These are phyloP conservation scores for Digitaria exilis DNA, from an alignment of 202 grass and related monocot genomes.

Conservation along the genomic window DNA sequence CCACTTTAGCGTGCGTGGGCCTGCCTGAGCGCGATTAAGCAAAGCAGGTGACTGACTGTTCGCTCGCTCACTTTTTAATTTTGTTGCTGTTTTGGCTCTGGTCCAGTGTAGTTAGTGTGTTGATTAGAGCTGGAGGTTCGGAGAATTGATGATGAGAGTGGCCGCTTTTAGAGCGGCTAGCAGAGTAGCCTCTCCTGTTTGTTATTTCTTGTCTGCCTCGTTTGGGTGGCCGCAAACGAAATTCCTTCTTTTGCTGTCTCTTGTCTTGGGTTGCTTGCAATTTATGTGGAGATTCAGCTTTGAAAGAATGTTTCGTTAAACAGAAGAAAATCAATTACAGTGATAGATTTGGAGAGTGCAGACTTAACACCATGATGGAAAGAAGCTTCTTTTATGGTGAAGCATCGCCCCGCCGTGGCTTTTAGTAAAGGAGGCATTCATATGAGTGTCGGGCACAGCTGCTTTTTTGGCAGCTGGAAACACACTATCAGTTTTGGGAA, in stretches of 20 bases:
- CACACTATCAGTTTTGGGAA: slow-evolving; percentile 1
- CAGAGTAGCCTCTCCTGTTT: background rate
- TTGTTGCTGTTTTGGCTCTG: background rate
- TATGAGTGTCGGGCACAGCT: slow-evolving; percentile 23
- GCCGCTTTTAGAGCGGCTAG: background rate
- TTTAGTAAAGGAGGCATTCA: slow-evolving; percentile 18
- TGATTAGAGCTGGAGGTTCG: background rate
- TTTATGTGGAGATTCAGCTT: background rate
- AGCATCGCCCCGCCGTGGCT: background rate
- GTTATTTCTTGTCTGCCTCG: background rate
- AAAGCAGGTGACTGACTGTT: slow-evolving; percentile 9
- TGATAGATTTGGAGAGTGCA: slow-evolving; percentile 1
- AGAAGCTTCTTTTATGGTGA: slow-evolving; percentile 23
- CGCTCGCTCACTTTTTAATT: background rate
- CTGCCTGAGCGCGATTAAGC: slow-evolving; percentile 18
- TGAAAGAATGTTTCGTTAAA: background rate
- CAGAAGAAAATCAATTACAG: background rate
- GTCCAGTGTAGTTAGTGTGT: background rate
- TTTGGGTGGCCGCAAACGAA: background rate
- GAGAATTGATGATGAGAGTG: background rate
- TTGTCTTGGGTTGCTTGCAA: background rate
- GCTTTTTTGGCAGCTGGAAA: slow-evolving; percentile 7
- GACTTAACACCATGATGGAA: background rate
- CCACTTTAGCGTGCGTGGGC: background rate
- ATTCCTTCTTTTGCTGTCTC: background rate